A percentile compares a stretch with the other conserved stretches of the same genome.
Evolutionary conservation across 805 yeast genomes (phyloP).

Genomic region (Schizosaccharomyces lindneri): DNA sequence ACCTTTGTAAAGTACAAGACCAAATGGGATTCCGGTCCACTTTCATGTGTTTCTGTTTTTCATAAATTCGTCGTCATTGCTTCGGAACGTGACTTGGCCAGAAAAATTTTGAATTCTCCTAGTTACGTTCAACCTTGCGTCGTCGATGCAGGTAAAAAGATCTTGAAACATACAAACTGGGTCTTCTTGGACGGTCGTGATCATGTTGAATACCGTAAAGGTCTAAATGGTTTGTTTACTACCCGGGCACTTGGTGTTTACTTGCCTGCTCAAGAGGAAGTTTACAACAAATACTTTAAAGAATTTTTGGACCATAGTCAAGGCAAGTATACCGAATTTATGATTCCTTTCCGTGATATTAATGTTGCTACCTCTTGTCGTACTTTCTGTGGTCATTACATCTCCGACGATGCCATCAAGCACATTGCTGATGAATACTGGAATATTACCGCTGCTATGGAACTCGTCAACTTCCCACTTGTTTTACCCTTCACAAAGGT

Average conservation of each 20-base stretch:
- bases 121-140: constrained; percentile 87
- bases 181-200: constrained; percentile 91
- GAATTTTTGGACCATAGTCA: constrained; percentile 32
- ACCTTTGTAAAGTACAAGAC: constrained; percentile 79
- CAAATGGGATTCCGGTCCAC: constrained; percentile 85
- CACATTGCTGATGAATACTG: constrained; percentile 79
- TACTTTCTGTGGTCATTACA: constrained; percentile 89
- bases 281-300: constrained; percentile 62
- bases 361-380: constrained; percentile 82
- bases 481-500: constrained; percentile 89
- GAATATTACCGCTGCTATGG: constrained; percentile 82
- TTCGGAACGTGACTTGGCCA: constrained; percentile 60
- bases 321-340: constrained; percentile 45
- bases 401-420: constrained; percentile 73
- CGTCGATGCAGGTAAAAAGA: constrained; percentile 87
- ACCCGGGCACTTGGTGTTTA: constrained; percentile 60
- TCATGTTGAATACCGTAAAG: constrained; percentile 77
- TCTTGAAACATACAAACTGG: constrained; percentile 90
- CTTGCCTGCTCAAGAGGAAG: constrained; percentile 58
- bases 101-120: constrained; percentile 68
- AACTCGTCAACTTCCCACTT: constrained; percentile 91
- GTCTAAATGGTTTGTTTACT: constrained; percentile 73
- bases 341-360: constrained; percentile 86
- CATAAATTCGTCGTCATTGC: constrained; percentile 95
- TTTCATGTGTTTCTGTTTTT: constrained; percentile 90